phyloP scores from a whole-genome alignment of 1,139 yeast species.

The Blastobotrys arbuscula region DNA sequence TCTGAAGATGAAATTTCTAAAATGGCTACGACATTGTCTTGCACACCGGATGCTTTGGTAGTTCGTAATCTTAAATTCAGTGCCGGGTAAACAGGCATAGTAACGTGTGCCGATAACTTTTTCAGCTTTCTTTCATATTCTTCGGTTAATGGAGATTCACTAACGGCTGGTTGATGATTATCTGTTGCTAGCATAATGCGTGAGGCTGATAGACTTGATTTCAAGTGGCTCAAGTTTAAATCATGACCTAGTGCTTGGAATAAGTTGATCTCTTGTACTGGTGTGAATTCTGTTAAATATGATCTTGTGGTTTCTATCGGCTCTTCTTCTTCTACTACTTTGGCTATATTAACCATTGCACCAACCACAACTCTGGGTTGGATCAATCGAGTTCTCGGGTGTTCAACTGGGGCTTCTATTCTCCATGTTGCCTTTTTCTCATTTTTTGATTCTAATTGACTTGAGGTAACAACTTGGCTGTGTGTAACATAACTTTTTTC shows the following conservation, averaged over 20 bases:
- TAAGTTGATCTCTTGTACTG: slow-evolving; percentile 22
- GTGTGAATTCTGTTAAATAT: slow-evolving; percentile 21
- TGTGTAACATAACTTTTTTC: slow-evolving; percentile 16
- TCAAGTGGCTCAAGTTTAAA: slow-evolving; percentile 11
- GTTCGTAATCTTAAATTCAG: slow-evolving; percentile 53
- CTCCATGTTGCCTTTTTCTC: slow-evolving; percentile 24
- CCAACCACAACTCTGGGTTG: slow-evolving; percentile 23
- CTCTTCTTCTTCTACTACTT: neutral
- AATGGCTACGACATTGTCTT: slow-evolving; percentile 47
- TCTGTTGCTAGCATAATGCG: neutral
- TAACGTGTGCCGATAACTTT: slow-evolving; percentile 16
- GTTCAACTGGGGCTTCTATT: slow-evolving; percentile 24
- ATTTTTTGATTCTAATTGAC: slow-evolving; percentile 12
- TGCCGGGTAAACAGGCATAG: slow-evolving; percentile 44
- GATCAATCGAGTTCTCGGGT: slow-evolving; percentile 27
- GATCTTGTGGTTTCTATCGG: slow-evolving; percentile 4
- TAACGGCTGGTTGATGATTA: neutral
- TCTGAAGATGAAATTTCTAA: slow-evolving; percentile 50
- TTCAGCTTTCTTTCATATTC: slow-evolving; percentile 9
- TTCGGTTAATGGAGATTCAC: neutral
- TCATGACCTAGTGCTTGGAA: slow-evolving; percentile 23
- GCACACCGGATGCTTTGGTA: slow-evolving; percentile 52
- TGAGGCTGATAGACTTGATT: slow-evolving; percentile 12
- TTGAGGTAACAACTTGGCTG: slow-evolving; percentile 16
- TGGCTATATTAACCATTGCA: slow-evolving; percentile 17